A percentile compares a stretch with the other conserved stretches of the same genome.
phyloP scores from a whole-genome alignment of 805 yeast genomes.

The Hanseniaspora lachancei region DNA sequence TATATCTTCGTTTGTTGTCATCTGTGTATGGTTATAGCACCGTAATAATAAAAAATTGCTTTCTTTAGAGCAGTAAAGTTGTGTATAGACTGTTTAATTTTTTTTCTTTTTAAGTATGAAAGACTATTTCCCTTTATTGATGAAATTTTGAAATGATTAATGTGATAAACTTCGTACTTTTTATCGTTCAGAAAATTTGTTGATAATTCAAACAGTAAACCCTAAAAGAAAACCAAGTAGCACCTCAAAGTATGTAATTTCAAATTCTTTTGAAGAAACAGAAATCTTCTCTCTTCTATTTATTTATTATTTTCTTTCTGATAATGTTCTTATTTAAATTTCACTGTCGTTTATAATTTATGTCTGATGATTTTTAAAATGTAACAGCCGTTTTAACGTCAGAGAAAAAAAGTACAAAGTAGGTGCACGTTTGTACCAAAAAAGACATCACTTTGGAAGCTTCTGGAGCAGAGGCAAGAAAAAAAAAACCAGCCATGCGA shows the following conservation, averaged over 20 bases:
- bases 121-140: too few species aligned
- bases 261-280: neutral
- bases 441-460: neutral
- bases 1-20: neutral
- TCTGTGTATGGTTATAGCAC: neutral
- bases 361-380: neutral
- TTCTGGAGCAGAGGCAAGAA: neutral
- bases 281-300: too few species aligned
- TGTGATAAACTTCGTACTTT: neutral
- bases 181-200: neutral
- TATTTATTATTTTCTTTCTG: too few species aligned
- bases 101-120: neutral
- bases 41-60: too few species aligned
- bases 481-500: neutral
- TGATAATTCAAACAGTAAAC: neutral
- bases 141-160: neutral
- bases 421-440: neutral
- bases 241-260: neutral
- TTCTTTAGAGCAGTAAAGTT: too few species aligned
- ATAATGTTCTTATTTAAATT: too few species aligned
- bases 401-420: neutral
- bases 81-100: too few species aligned
- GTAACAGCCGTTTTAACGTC: neutral
- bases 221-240: neutral
- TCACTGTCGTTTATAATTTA: conserved; percentile 2